Percentiles rank a stretch among this genome's conserved stretches.
These are phyloP conservation scores for Phytopythium ostracodes DNA, from an alignment of 352 stramenopile genomes.

Conservation along the genomic window DNA sequence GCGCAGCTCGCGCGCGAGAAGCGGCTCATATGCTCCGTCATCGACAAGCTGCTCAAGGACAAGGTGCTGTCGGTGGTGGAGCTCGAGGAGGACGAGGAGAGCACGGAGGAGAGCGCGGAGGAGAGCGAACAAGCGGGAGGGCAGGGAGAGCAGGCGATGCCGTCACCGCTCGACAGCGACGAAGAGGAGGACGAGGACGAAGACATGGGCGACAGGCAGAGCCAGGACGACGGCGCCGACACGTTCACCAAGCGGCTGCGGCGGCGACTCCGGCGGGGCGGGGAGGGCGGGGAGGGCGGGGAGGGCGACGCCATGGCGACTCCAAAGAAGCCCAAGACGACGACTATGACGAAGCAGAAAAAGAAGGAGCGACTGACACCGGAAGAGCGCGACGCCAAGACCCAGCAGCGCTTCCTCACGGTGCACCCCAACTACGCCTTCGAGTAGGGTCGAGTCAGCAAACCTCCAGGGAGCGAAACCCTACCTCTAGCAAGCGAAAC, in stretches of 20 bases:
- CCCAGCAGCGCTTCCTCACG: conserved; percentile 74
- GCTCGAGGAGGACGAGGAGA: conserved; percentile 48
- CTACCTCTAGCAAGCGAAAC: too few relatives aligned
- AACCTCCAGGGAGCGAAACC: too few relatives aligned
- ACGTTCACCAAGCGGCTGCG: conserved; percentile 5
- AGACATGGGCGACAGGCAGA: conserved; percentile 12
- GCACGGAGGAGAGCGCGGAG: conserved; percentile 11
- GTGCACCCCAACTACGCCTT: conserved; percentile 80
- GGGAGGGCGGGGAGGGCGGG: background rate
- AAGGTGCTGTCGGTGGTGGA: conserved; percentile 75
- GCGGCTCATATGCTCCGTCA: conserved; percentile 78
- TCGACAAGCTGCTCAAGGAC: conserved; percentile 77
- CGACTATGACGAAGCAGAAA: too few relatives aligned
- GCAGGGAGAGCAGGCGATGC: background rate
- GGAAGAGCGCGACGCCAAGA: conserved; percentile 44
- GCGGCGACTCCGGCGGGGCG: conserved; percentile 3
- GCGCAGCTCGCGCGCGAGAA: conserved; percentile 73
- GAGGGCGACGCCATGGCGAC: background rate
- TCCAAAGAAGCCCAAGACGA: too few relatives aligned
- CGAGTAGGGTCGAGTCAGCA: conserved; percentile 22
- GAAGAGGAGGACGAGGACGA: conserved; percentile 7
- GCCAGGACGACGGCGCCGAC: conserved; percentile 15
- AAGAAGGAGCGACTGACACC: conserved; percentile 29
- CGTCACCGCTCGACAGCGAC: background rate
- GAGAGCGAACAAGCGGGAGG: conserved; percentile 8